Conservation (phyloP, 139 green algal genomes). For the Asterochloris erici region DNA sequence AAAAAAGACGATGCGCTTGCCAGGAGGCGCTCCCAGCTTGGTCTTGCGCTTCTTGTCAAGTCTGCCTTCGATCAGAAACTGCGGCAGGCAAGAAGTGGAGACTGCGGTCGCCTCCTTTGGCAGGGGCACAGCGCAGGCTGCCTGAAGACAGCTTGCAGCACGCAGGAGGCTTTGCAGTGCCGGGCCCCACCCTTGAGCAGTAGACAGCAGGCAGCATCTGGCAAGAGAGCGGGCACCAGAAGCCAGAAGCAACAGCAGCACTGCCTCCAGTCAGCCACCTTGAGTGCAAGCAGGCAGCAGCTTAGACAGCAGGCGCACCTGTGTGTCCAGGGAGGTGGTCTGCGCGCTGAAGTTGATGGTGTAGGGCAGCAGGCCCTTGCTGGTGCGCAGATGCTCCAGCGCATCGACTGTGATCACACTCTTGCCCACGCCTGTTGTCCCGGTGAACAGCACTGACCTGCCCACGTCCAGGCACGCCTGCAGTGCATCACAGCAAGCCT, state of each 20-base stretch:
- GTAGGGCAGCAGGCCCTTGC: slow-evolving; percentile 57
- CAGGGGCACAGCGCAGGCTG: no score
- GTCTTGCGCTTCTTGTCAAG: slow-evolving; percentile 88
- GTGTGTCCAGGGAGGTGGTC: slow-evolving; percentile 68
- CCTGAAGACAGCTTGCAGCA: no score
- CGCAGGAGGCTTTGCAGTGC: no score
- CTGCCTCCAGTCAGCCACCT: no score
- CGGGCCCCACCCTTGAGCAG: no score
- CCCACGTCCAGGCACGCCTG: slow-evolving; percentile 13
- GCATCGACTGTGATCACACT: slow-evolving; percentile 58
- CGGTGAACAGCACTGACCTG: slow-evolving; percentile 24
- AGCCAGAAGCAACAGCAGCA: no score
- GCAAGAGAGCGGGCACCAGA: no score
- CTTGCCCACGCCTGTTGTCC: slow-evolving; percentile 79
- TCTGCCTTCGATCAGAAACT: slow-evolving; percentile 68
- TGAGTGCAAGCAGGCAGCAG: no score
- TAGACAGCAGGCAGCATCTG: no score
- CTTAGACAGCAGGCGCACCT: slow-evolving; percentile 25
- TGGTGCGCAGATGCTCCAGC: slow-evolving; percentile 44
- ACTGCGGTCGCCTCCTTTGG: no score
- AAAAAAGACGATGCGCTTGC: slow-evolving; percentile 82
- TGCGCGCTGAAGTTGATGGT: slow-evolving; percentile 82
- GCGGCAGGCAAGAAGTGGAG: not conserved
- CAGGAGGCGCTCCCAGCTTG: slow-evolving; percentile 58
- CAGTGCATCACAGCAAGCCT: not conserved